A percentile compares a stretch with the other conserved stretches of the same genome.
phyloP scores from a whole-genome alignment of 352 stramenopile species.

The Globisporangium perplexum region DNA sequence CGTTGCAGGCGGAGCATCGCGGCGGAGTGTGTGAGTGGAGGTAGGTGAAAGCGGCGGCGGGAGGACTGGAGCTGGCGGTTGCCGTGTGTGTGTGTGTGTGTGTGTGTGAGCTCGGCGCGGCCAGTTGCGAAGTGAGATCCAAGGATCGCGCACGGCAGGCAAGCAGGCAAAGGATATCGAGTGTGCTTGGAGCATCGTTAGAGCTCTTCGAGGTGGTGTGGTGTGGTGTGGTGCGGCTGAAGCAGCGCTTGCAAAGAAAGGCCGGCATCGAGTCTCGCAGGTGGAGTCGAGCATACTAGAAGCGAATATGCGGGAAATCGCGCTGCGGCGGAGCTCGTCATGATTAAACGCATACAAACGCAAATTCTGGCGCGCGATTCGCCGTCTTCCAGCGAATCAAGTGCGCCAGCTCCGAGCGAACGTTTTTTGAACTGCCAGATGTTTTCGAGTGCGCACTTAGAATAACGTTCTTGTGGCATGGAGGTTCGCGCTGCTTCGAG shows the following conservation, averaged over 20 bases:
- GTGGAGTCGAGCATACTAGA: background rate
- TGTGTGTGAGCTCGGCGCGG: conserved; percentile 24
- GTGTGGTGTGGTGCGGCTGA: background rate
- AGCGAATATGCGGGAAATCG: background rate
- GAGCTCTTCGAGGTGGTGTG: conserved; percentile 1
- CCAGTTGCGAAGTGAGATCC: conserved; percentile 38
- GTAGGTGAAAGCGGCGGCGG: background rate
- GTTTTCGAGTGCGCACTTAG: background rate
- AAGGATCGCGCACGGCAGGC: background rate
- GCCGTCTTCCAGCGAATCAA: background rate
- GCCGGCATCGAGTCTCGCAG: background rate
- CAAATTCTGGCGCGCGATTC: background rate
- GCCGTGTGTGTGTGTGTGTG: background rate
- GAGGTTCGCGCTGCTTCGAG: too few relatives aligned
- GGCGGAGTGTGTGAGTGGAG: background rate
- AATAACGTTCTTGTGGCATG: background rate
- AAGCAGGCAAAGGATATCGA: background rate
- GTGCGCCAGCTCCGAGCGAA: background rate
- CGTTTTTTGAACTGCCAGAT: background rate
- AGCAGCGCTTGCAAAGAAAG: background rate
- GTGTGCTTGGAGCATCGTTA: background rate
- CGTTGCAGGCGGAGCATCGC: conserved; percentile 64
- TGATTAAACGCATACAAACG: background rate
- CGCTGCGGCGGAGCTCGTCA: background rate
- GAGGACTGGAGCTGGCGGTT: background rate